Conservation (phyloP, 345 rosid genomes). For the Eucalyptus tenuipes region DNA sequence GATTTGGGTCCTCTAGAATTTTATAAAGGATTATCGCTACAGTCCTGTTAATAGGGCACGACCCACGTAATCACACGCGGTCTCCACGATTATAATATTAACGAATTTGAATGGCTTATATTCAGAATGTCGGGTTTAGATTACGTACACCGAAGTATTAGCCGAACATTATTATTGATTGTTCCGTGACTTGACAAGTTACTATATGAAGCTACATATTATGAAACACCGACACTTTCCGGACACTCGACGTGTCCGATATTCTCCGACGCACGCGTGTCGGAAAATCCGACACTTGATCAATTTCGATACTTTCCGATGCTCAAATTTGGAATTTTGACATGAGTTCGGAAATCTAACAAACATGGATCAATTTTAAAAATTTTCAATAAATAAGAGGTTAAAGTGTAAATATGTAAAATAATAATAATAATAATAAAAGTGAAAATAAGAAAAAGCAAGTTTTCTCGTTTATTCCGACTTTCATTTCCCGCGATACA, state of each 20-base stretch:
- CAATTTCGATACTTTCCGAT: too few relatives aligned
- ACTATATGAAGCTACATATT: background rate
- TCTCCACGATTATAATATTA: background rate
- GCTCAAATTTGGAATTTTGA: too few relatives aligned
- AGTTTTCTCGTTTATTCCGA: too few relatives aligned
- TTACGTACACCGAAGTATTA: background rate
- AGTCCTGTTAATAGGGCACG: background rate
- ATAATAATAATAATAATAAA: too few relatives aligned
- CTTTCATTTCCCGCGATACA: rapidly evolving
- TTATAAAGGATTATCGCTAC: background rate
- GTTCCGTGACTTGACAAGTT: background rate
- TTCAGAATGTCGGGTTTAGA: background rate
- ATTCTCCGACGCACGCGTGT: rapidly evolving
- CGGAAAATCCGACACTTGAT: too few relatives aligned
- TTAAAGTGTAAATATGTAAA: too few relatives aligned
- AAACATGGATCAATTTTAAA: too few relatives aligned
- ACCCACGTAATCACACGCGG: background rate
- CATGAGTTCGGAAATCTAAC: rapidly evolving
- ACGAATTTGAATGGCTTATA: background rate
- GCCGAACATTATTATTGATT: rapidly evolving
- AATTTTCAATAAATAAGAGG: too few relatives aligned
- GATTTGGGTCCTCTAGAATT: background rate
- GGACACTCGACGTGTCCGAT: rapidly evolving
- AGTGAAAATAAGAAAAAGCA: too few relatives aligned
- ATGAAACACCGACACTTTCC: too few relatives aligned